These are phyloP conservation scores for Microdochium trichocladiopsis DNA, from an alignment of 2,329 filamentous ascomycete genomes.

Conservation along the genomic window DNA sequence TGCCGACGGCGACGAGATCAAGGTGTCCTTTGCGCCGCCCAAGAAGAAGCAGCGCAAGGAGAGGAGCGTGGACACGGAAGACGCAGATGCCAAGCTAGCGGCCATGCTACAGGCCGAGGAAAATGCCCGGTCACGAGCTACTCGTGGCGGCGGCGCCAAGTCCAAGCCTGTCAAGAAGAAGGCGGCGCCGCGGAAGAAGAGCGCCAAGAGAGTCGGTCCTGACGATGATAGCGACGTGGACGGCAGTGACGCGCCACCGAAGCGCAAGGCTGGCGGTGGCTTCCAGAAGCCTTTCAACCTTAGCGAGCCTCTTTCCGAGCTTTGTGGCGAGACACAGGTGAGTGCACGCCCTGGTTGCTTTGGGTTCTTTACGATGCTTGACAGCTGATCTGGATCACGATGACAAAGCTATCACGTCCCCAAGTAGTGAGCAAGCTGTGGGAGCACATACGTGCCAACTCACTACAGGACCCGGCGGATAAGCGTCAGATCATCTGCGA, in stretches of 20 bases:
- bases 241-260: slow-evolving; percentile 57
- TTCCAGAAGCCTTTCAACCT: slow-evolving; percentile 85
- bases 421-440: slow-evolving; percentile 96
- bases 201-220: slow-evolving; percentile 63
- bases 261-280: slow-evolving; percentile 74
- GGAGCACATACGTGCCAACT: slow-evolving; percentile 84
- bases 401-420: slow-evolving; percentile 71
- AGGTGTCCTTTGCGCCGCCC: slow-evolving; percentile 39
- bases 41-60: slow-evolving; percentile 60
- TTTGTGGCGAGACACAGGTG: slow-evolving; percentile 65
- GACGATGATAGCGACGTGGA: slow-evolving; percentile 76
- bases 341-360: no score
- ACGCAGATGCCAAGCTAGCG: slow-evolving; percentile 81
- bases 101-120: slow-evolving; percentile 89
- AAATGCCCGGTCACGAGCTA: slow-evolving; percentile 68
- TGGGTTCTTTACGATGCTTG: no score
- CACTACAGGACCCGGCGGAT: slow-evolving; percentile 85
- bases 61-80: slow-evolving; percentile 53
- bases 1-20: slow-evolving; percentile 31
- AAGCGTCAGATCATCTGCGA: slow-evolving; percentile 92
- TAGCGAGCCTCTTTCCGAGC: slow-evolving; percentile 59
- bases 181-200: slow-evolving; percentile 62
- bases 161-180: slow-evolving; percentile 50
- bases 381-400: background rate
- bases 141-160: slow-evolving; percentile 63